These are phyloP conservation scores for Ophiocordyceps robertsii DNA, from an alignment of 2,329 filamentous ascomycete species.

Conservation along the genomic window DNA sequence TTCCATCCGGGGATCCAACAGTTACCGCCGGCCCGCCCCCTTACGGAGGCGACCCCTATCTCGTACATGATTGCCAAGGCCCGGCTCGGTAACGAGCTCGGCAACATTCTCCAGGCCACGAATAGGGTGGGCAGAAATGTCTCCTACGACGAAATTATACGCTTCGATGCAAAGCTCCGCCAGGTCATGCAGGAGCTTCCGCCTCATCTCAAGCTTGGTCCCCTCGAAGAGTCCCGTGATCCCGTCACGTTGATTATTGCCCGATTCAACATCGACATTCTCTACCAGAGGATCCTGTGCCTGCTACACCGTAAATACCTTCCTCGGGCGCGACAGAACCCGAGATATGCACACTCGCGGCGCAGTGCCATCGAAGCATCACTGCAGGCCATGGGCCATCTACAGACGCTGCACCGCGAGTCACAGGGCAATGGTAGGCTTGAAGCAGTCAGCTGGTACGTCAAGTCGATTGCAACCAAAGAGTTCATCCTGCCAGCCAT, in stretches of 20 bases:
- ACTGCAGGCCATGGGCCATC: slow-evolving; percentile 65
- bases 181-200: slow-evolving; percentile 56
- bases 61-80: slow-evolving; percentile 69
- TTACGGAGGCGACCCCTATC: slow-evolving; percentile 59
- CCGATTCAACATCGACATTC: slow-evolving; percentile 68
- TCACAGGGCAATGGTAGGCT: slow-evolving; percentile 59
- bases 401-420: slow-evolving; percentile 63
- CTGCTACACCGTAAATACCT: slow-evolving; percentile 83
- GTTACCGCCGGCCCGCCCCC: slow-evolving; percentile 53
- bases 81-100: slow-evolving; percentile 53
- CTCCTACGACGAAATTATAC: slow-evolving; percentile 51
- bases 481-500: slow-evolving; percentile 82
- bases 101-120: slow-evolving; percentile 55
- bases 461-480: slow-evolving; percentile 65
- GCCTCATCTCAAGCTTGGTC: slow-evolving; percentile 63
- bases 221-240: slow-evolving; percentile 64
- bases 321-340: slow-evolving; percentile 60
- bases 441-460: slow-evolving; percentile 62
- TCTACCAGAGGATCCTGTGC: slow-evolving; percentile 82
- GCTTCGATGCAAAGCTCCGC: slow-evolving; percentile 47
- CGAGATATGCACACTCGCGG: slow-evolving; percentile 73
- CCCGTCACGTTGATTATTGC: slow-evolving; percentile 77
- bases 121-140: slow-evolving; percentile 40
- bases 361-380: slow-evolving; percentile 77
- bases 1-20: slow-evolving; percentile 55